These are phyloP conservation scores for Cornus suecica DNA, from an alignment of 148 eudicot genomes.

Conservation along the genomic window DNA sequence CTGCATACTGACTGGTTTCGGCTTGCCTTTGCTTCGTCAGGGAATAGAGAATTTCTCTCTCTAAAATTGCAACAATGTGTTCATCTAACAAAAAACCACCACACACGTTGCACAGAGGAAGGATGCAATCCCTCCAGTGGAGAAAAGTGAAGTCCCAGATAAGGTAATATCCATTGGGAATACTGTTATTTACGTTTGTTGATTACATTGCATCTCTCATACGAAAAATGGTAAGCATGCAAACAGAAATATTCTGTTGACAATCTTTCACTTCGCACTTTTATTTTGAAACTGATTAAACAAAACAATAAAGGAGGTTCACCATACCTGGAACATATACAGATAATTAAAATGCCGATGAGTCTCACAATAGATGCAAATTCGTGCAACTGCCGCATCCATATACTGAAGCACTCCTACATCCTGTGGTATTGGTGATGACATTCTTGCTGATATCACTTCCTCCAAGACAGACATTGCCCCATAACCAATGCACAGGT, in stretches of 20 bases:
- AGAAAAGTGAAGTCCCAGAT: not conserved
- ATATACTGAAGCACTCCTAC: slow-evolving; percentile 56
- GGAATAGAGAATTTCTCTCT: too few species aligned
- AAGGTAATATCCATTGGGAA: not conserved
- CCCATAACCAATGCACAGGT: slow-evolving; percentile 75
- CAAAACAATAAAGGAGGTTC: not conserved
- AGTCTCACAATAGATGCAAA: slow-evolving; percentile 81
- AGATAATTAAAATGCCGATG: slow-evolving; percentile 90
- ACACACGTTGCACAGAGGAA: too few species aligned
- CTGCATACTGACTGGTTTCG: too few species aligned
- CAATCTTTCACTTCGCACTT: not conserved
- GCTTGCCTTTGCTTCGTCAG: too few species aligned
- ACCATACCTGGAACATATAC: slow-evolving; percentile 76
- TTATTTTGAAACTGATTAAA: not conserved
- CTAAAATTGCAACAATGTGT: too few species aligned
- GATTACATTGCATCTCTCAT: not conserved
- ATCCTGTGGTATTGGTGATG: slow-evolving; percentile 41
- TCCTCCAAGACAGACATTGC: slow-evolving; percentile 86
- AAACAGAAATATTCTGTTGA: not conserved
- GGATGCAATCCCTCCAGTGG: not conserved
- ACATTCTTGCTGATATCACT: slow-evolving; percentile 65
- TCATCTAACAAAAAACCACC: too few species aligned
- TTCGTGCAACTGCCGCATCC: slow-evolving; percentile 70
- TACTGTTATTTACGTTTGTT: not conserved
- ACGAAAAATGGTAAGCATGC: not conserved